Conservation (phyloP, 148 eudicot genomes). For the Oxyria digyna region DNA sequence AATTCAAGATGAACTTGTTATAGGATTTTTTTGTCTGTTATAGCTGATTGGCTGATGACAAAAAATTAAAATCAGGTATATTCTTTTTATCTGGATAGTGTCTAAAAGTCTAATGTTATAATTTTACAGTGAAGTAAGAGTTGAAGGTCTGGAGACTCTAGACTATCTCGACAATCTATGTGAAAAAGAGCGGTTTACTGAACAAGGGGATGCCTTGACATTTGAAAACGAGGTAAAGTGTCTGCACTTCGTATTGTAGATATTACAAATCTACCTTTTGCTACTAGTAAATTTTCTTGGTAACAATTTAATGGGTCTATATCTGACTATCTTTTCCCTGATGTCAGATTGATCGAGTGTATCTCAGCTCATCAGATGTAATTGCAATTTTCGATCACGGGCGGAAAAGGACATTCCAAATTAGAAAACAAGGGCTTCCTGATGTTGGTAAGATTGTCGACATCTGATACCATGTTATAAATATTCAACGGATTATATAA, state of each 20-base stretch:
- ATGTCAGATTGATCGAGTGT: constrained; percentile 65
- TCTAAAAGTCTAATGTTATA: background rate
- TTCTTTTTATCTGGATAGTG: background rate
- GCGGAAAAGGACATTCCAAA: constrained; percentile 55
- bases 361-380: constrained; percentile 46
- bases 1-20: background rate
- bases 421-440: constrained; percentile 78
- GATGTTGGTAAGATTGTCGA: constrained; percentile 47
- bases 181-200: constrained; percentile 69
- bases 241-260: background rate
- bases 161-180: constrained; percentile 70
- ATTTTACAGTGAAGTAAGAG: constrained; percentile 80
- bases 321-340: background rate
- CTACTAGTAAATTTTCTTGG: background rate
- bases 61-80: background rate
- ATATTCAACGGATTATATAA: too few species aligned
- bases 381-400: constrained; percentile 70
- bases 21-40: too few species aligned
- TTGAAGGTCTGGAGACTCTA: constrained; percentile 85
- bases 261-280: background rate
- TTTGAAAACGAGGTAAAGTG: constrained; percentile 78
- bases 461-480: background rate
- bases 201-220: constrained; percentile 95
- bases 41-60: background rate
- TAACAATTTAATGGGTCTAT: background rate